A percentile compares a stretch with the other conserved stretches of the same genome.
These are phyloP conservation scores for Nemania abortiva DNA, from an alignment of 2,329 filamentous ascomycete species.

Conservation along the genomic window DNA sequence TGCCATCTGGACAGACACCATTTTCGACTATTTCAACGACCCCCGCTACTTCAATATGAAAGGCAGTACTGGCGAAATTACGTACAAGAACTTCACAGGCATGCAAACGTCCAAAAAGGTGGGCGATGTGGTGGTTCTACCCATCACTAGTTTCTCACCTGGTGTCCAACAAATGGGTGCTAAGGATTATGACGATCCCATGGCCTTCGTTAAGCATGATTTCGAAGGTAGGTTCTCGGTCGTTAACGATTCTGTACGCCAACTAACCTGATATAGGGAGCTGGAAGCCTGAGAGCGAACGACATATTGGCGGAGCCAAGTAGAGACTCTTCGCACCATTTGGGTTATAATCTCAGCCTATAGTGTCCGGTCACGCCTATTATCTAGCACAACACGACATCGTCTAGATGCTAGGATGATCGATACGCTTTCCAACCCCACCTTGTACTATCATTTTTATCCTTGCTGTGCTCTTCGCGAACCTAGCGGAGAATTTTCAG, in stretches of 20 bases:
- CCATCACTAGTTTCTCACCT: slow-evolving; percentile 97
- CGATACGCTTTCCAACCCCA: not conserved
- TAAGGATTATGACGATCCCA: slow-evolving; percentile 86
- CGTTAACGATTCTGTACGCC: not conserved
- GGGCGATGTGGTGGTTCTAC: slow-evolving; percentile 91
- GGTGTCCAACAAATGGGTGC: slow-evolving; percentile 95
- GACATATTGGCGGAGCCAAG: slow-evolving; percentile 71
- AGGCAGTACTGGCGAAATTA: slow-evolving; percentile 77
- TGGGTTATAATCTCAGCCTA: slow-evolving; percentile 36
- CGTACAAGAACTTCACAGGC: slow-evolving; percentile 89
- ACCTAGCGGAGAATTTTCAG: not conserved
- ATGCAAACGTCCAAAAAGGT: slow-evolving; percentile 87
- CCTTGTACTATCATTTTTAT: not conserved
- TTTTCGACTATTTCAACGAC: slow-evolving; percentile 96
- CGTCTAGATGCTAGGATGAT: slow-evolving; percentile 6
- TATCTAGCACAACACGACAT: slow-evolving; percentile 3
- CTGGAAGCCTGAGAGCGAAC: slow-evolving; percentile 79
- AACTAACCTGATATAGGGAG: slow-evolving; percentile 64
- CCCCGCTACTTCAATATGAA: slow-evolving; percentile 86
- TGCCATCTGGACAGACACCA: slow-evolving; percentile 90
- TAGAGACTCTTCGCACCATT: slow-evolving; percentile 42
- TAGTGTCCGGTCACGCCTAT: slow-evolving; percentile 12
- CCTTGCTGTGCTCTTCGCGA: not conserved
- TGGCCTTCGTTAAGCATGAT: slow-evolving; percentile 97
- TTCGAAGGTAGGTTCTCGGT: slow-evolving; percentile 80